A percentile compares a stretch with the other conserved stretches of the same genome.
phyloP scores from a whole-genome alignment of 495 filamentous ascomycete genomes.

The Jackrogersella multiformis region DNA sequence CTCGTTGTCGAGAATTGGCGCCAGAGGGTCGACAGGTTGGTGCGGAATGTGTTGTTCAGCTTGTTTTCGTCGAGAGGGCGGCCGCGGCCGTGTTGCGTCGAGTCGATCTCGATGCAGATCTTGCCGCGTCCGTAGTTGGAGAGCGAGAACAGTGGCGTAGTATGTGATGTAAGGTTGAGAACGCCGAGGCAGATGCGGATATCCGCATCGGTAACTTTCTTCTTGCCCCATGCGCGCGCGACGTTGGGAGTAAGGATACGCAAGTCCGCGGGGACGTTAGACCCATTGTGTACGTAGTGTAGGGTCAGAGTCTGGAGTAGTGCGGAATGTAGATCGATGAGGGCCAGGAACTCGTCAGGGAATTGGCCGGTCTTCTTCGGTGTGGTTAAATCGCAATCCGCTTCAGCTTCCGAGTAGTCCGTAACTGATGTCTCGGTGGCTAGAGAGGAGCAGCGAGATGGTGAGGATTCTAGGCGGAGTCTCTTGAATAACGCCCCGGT shows the following conservation, averaged over 20 bases:
- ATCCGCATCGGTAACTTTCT: constrained; percentile 66
- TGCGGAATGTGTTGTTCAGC: constrained; percentile 62
- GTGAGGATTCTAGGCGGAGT: constrained; percentile 52
- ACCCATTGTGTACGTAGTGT: constrained; percentile 72
- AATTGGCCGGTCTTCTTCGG: constrained; percentile 44
- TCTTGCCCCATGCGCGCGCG: constrained; percentile 68
- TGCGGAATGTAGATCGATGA: constrained; percentile 64
- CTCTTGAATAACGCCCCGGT: constrained; percentile 51
- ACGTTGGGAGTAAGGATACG: constrained; percentile 63
- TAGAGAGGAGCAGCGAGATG: constrained; percentile 42
- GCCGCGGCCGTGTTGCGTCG: constrained; percentile 27
- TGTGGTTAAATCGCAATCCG: constrained; percentile 29
- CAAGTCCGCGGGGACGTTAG: constrained; percentile 66
- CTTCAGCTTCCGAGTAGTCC: constrained; percentile 41
- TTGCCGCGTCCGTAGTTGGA: constrained; percentile 67
- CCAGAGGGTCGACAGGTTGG: constrained; percentile 62
- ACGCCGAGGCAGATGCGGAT: constrained; percentile 66
- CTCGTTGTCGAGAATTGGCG: constrained; percentile 39
- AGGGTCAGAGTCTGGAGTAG: constrained; percentile 67
- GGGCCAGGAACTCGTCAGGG: constrained; percentile 63
- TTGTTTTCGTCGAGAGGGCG: constrained; percentile 64
- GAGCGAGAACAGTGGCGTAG: constrained; percentile 56
- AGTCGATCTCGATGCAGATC: constrained; percentile 55
- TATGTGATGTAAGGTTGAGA: constrained; percentile 43
- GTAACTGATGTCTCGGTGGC: constrained; percentile 43